These are phyloP conservation scores for Musa schizocarpa DNA, from an alignment of 176 grass and related monocot species.

Conservation along the genomic window DNA sequence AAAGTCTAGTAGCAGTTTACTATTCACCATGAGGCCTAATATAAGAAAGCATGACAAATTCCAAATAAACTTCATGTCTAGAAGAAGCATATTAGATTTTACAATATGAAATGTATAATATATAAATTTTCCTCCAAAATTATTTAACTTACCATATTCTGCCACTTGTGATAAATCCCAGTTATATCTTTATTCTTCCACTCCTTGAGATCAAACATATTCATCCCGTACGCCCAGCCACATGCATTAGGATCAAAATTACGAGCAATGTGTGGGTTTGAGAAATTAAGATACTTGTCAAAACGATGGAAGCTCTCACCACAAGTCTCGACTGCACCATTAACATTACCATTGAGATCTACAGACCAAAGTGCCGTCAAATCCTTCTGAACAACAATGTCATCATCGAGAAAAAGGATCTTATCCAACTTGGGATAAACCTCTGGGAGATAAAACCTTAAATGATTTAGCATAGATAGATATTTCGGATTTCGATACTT, in stretches of 20 bases:
- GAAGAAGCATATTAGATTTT: no score
- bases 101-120: no score
- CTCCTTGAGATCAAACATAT: constrained; percentile 58
- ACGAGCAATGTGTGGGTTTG: constrained; percentile 41
- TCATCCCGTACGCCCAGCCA: constrained; percentile 66
- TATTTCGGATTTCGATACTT: constrained; percentile 63
- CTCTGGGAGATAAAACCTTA: constrained; percentile 46
- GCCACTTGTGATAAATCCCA: constrained; percentile 63
- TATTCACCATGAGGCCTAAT: no score
- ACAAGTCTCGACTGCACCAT: constrained; percentile 56
- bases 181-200: constrained; percentile 63
- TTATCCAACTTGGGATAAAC: constrained; percentile 61
- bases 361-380: constrained; percentile 56
- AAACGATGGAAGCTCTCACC: constrained; percentile 56
- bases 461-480: constrained; percentile 51
- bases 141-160: constrained; percentile 38
- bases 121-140: background rate
- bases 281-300: constrained; percentile 62
- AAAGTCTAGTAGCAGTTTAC: no score
- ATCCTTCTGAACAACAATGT: constrained; percentile 52
- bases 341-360: constrained; percentile 55
- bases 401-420: constrained; percentile 60
- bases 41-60: no score
- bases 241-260: constrained; percentile 61
- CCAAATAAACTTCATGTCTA: no score